A percentile compares a stretch with the other conserved stretches of the same genome.
Conservation (phyloP, 78 protist genomes). For the Andalucia godoyi region DNA sequence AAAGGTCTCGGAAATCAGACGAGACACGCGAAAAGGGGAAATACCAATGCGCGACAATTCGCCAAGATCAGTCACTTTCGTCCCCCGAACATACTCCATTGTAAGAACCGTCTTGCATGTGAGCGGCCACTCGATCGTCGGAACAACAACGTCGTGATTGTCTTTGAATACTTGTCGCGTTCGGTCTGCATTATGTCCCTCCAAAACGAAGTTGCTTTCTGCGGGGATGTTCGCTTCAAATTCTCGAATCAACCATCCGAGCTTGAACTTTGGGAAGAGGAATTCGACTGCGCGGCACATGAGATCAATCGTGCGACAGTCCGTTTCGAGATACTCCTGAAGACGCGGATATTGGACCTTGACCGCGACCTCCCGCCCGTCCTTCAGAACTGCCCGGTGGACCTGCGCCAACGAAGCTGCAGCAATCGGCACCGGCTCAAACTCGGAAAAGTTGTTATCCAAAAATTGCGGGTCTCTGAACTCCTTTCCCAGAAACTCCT, state of each 20-base stretch:
- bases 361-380: conserved; percentile 17
- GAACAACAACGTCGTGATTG: neutral
- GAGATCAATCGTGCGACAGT: neutral
- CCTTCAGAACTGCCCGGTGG: neutral
- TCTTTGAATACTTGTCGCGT: neutral
- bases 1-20: neutral
- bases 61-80: neutral
- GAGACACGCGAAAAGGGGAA: neutral
- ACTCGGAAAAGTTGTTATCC: neutral
- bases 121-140: neutral
- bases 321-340: neutral
- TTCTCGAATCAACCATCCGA: neutral
- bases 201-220: conserved; percentile 14
- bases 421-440: conserved; percentile 17
- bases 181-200: conserved; percentile 2
- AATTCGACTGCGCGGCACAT: neutral
- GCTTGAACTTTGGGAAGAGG: conserved; percentile 1
- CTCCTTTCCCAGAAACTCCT: neutral
- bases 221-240: neutral
- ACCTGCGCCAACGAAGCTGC: conserved; percentile 55
- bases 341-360: conserved; percentile 25
- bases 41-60: neutral
- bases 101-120: conserved; percentile 16
- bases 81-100: conserved; percentile 21
- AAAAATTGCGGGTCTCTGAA: conserved; percentile 1